Evolutionary conservation across 1,139 yeast species (phyloP).

Genomic region (Pichia norvegensis): DNA sequence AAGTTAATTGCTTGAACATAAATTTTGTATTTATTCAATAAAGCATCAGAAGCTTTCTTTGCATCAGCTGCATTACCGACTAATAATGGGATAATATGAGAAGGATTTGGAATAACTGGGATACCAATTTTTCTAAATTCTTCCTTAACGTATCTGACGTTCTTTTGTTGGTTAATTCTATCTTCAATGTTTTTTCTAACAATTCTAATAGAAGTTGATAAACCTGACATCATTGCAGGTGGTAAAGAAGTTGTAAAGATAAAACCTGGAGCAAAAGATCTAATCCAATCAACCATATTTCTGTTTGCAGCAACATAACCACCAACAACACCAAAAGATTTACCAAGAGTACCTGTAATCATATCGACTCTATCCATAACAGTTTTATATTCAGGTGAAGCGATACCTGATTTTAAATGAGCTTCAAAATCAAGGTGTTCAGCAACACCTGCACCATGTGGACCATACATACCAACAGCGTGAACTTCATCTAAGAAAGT

Average conservation of each 20-base stretch:
- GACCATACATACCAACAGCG: slow-evolving; percentile 98
- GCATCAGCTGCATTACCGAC: slow-evolving; percentile 94
- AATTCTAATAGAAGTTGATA: slow-evolving; percentile 76
- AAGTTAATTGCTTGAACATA: slow-evolving; percentile 97
- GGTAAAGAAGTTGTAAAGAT: slow-evolving; percentile 95
- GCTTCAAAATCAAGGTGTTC: slow-evolving; percentile 87
- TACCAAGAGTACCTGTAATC: slow-evolving; percentile 95
- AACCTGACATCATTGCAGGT: slow-evolving; percentile 97
- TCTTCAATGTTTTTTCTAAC: slow-evolving; percentile 72
- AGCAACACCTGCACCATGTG: slow-evolving; percentile 99
- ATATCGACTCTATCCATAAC: slow-evolving; percentile 89
- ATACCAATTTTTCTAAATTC: slow-evolving; percentile 65
- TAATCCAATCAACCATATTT: slow-evolving; percentile 82
- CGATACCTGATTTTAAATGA: slow-evolving; percentile 62
- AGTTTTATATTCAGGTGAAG: slow-evolving; percentile 44
- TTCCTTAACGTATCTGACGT: slow-evolving; percentile 77
- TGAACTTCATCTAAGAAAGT: slow-evolving; percentile 98
- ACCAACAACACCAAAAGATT: slow-evolving; percentile 95
- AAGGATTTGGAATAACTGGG: slow-evolving; percentile 96
- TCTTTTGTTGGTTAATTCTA: slow-evolving; percentile 77
- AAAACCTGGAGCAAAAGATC: slow-evolving; percentile 96
- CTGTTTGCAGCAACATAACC: slow-evolving; percentile 93
- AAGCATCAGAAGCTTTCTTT: slow-evolving; percentile 80
- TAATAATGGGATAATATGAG: slow-evolving; percentile 91
- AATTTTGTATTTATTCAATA: slow-evolving; percentile 75